Evolutionary conservation across 2,329 filamentous ascomycete species (phyloP).

Genomic region (Colletotrichum sp.): DNA sequence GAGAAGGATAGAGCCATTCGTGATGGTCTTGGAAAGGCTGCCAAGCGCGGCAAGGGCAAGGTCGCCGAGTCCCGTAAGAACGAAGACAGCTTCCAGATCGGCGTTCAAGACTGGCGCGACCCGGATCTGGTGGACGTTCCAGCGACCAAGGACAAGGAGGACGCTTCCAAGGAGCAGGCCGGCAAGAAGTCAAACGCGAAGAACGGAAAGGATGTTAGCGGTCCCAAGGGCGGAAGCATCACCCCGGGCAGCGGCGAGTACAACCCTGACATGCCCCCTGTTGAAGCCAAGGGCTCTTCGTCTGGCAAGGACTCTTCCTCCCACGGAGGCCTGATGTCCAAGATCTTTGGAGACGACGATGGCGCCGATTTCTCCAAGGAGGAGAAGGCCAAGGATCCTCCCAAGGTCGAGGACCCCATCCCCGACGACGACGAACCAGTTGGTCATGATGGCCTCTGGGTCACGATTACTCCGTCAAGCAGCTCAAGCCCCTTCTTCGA

Average conservation of each 20-base stretch:
- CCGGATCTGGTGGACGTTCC: conserved; percentile 40
- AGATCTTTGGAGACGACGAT: conserved; percentile 53
- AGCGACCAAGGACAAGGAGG: conserved; percentile 45
- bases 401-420: conserved; percentile 26
- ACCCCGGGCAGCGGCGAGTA: conserved; percentile 79
- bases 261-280: conserved; percentile 29
- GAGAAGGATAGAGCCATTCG: conserved; percentile 49
- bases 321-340: conserved; percentile 48
- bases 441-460: conserved; percentile 83
- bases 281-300: conserved; percentile 35
- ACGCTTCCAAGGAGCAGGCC: conserved; percentile 1
- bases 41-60: conserved; percentile 33
- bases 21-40: conserved; percentile 44
- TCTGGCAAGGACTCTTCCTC: neutral
- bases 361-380: conserved; percentile 31
- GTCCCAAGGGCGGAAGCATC: conserved; percentile 68
- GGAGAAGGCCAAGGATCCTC: conserved; percentile 24
- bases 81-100: conserved; percentile 76
- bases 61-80: conserved; percentile 21
- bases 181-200: conserved; percentile 23
- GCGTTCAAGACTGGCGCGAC: conserved; percentile 87
- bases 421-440: conserved; percentile 33
- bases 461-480: conserved; percentile 91
- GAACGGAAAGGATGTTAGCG: conserved; percentile 29
- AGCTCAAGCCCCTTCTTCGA: conserved; percentile 95